phyloP scores from a whole-genome alignment of 2,329 filamentous ascomycete genomes.

The Hirsutella thompsonii region DNA sequence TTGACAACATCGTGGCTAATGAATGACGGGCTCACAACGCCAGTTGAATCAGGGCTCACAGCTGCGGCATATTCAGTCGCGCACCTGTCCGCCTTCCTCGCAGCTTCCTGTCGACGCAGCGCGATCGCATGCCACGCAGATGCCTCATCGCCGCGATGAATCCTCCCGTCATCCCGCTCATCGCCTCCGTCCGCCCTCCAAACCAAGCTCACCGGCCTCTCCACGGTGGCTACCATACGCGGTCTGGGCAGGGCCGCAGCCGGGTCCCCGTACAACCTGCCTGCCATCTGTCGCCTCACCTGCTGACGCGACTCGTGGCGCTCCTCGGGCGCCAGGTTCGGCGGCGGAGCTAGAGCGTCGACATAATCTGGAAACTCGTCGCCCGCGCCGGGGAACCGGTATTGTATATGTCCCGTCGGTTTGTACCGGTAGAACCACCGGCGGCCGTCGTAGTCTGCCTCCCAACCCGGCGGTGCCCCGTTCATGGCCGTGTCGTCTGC shows the following conservation, averaged over 20 bases:
- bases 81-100: conserved; percentile 18
- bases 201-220: conserved; percentile 17
- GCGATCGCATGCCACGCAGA: not conserved
- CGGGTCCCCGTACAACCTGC: not conserved
- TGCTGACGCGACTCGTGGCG: conserved; percentile 38
- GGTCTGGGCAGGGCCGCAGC: conserved; percentile 2
- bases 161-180: too few relatives aligned
- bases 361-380: conserved; percentile 45
- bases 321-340: conserved; percentile 37
- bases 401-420: conserved; percentile 40
- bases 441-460: conserved; percentile 42
- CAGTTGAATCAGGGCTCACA: too few relatives aligned
- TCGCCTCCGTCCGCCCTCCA: conserved; percentile 15
- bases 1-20: too few relatives aligned
- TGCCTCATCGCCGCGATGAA: not conserved
- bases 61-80: too few relatives aligned
- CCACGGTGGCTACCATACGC: conserved; percentile 20
- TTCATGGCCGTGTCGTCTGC: conserved; percentile 10
- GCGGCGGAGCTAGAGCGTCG: conserved; percentile 21
- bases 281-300: conserved; percentile 19
- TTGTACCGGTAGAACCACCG: conserved; percentile 47
- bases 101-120: not conserved
- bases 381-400: conserved; percentile 41
- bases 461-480: conserved; percentile 39
- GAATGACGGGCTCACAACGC: too few relatives aligned